Conservation (phyloP, 805 yeast species). For the Ogataea saltuana region DNA sequence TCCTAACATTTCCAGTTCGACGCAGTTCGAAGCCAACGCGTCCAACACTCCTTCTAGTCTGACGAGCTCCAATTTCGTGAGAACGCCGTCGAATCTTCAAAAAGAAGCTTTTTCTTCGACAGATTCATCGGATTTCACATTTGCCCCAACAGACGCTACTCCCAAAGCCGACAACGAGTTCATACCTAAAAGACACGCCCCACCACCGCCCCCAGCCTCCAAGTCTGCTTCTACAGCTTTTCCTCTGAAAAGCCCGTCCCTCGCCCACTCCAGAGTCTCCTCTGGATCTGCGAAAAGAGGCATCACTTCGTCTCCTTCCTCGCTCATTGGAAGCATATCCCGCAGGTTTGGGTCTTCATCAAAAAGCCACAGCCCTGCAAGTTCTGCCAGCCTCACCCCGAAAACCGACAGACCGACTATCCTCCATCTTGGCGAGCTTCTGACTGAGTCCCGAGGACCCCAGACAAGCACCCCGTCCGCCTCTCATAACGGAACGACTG, state of each 20-base stretch:
- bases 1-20: constrained; percentile 15
- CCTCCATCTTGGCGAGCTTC: constrained; percentile 21
- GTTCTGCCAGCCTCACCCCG: background rate
- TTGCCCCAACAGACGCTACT: constrained; percentile 19
- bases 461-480: background rate
- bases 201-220: constrained; percentile 34
- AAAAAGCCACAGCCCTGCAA: constrained; percentile 4
- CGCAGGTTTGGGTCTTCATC: constrained; percentile 26
- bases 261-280: constrained; percentile 10
- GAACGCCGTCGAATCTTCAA: constrained; percentile 15
- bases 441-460: constrained; percentile 4
- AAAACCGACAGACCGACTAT: constrained; percentile 16
- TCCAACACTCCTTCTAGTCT: constrained; percentile 16
- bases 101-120: constrained; percentile 12
- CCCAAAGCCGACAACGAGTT: too few species aligned
- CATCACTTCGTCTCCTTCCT: constrained; percentile 25
- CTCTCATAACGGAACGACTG: too few species aligned
- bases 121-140: background rate
- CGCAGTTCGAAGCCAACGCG: constrained; percentile 19
- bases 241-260: constrained; percentile 16
- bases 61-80: constrained; percentile 11
- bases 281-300: constrained; percentile 14
- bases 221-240: constrained; percentile 5
- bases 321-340: constrained; percentile 32
- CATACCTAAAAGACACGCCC: constrained; percentile 39